A percentile compares a stretch with the other conserved stretches of the same genome.
phyloP scores from a whole-genome alignment of 176 grass and related monocot genomes.

The Elaeis guineensis region DNA sequence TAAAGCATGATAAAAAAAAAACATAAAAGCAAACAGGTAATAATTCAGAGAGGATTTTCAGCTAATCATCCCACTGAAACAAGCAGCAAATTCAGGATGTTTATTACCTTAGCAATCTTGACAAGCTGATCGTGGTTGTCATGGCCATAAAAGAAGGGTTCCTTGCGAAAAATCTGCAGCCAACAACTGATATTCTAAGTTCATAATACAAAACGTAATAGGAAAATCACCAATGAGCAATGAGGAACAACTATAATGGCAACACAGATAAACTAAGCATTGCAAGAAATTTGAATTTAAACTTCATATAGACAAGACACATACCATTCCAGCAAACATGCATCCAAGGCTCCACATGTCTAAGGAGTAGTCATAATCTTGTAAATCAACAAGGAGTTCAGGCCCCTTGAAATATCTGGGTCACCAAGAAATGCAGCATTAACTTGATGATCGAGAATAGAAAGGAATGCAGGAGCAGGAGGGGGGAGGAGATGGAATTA shows the following conservation, averaged over 20 bases:
- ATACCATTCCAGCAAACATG: constrained; percentile 91
- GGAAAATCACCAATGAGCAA: no score
- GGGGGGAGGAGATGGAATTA: neutral
- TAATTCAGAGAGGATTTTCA: no score
- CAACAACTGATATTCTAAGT: neutral
- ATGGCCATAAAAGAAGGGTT: constrained; percentile 78
- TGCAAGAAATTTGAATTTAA: neutral
- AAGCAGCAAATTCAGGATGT: constrained; percentile 5
- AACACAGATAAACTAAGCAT: neutral
- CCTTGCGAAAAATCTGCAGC: constrained; percentile 70
- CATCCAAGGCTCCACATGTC: constrained; percentile 93
- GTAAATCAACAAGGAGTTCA: constrained; percentile 80
- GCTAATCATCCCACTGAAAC: neutral
- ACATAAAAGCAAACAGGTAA: no score
- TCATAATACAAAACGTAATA: no score
- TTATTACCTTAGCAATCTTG: constrained; percentile 64
- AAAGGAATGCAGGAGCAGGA: neutral
- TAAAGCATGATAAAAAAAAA: no score
- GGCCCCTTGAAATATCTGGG: constrained; percentile 77
- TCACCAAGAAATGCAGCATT: constrained; percentile 9
- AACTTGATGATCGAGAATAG: no score
- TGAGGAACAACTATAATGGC: no score
- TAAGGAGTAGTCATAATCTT: constrained; percentile 86
- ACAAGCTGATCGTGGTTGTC: constrained; percentile 79
- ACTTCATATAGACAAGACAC: neutral